phyloP scores from a whole-genome alignment of 2,329 filamentous ascomycete species.

The Leptographium wingfieldii region DNA sequence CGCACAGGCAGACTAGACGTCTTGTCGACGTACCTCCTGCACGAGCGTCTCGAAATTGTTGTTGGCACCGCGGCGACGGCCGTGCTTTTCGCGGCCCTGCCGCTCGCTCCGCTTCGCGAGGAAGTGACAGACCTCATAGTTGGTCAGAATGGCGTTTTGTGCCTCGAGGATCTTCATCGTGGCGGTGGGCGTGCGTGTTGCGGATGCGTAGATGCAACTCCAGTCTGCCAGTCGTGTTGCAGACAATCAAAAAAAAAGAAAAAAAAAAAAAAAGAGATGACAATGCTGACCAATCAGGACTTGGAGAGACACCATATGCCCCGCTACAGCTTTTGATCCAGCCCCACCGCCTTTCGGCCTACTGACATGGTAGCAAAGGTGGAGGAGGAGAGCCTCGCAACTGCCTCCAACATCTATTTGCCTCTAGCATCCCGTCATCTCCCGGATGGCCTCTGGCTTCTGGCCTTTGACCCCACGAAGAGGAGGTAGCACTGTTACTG shows the following conservation, averaged over 20 bases:
- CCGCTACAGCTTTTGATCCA: not conserved
- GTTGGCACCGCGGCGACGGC: constrained; percentile 37
- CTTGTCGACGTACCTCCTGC: constrained; percentile 41
- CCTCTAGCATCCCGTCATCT: constrained; percentile 1
- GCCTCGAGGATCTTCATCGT: constrained; percentile 59
- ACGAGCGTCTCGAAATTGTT: constrained; percentile 50
- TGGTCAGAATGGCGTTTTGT: constrained; percentile 56
- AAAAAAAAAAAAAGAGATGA: not conserved
- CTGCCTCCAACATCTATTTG: not conserved
- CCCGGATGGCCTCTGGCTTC: not conserved
- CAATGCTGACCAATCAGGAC: not conserved
- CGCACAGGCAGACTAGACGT: no score
- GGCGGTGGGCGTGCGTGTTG: not conserved
- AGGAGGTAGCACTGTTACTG: no score
- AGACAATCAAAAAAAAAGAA: no score
- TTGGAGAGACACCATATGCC: not conserved
- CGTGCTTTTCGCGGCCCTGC: constrained; percentile 35
- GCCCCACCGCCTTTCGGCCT: no score
- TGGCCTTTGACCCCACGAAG: not conserved
- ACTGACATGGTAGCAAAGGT: not conserved
- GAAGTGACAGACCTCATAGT: constrained; percentile 61
- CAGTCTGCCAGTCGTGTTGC: no score
- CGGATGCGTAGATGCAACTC: not conserved
- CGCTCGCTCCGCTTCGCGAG: constrained; percentile 35
- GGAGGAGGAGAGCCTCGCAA: not conserved